Conservation (phyloP, 2,329 filamentous ascomycete genomes). For the Trichoderma sp. region DNA sequence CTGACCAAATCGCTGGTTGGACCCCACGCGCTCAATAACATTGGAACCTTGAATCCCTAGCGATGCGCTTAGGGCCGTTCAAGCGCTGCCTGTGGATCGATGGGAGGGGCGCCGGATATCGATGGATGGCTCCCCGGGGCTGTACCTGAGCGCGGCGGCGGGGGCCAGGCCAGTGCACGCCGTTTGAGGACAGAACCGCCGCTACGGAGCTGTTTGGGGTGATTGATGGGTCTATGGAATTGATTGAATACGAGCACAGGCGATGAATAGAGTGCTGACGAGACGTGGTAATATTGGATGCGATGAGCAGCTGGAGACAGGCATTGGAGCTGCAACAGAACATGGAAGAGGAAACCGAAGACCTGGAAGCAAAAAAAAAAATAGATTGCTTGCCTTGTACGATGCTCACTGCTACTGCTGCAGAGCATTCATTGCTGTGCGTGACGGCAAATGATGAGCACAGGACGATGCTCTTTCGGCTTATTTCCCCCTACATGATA, state of each 20-base stretch:
- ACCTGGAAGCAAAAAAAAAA: neutral
- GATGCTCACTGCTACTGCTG: neutral
- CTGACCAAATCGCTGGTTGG: neutral
- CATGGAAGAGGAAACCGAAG: neutral
- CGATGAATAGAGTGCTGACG: neutral
- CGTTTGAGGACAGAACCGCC: neutral
- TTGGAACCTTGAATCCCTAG: neutral
- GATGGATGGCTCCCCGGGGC: slow-evolving; percentile 1
- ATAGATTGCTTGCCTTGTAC: neutral
- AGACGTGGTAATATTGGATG: neutral
- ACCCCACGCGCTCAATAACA: neutral
- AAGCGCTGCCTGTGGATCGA: neutral
- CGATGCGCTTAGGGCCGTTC: neutral
- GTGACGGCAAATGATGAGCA: too few species aligned
- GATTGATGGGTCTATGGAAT: neutral
- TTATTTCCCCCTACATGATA: neutral
- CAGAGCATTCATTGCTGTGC: too few species aligned
- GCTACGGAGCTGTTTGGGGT: neutral
- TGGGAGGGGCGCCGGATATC: neutral
- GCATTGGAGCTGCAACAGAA: neutral
- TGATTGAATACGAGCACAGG: neutral
- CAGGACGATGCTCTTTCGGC: neutral
- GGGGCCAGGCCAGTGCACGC: neutral
- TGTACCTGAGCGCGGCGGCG: neutral
- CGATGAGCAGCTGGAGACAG: neutral